Evolutionary conservation across 2,329 filamentous ascomycete species (phyloP), one percentile per base, ranked within the genome.

Genomic region (Aspergillus novofumigatus): DNA sequence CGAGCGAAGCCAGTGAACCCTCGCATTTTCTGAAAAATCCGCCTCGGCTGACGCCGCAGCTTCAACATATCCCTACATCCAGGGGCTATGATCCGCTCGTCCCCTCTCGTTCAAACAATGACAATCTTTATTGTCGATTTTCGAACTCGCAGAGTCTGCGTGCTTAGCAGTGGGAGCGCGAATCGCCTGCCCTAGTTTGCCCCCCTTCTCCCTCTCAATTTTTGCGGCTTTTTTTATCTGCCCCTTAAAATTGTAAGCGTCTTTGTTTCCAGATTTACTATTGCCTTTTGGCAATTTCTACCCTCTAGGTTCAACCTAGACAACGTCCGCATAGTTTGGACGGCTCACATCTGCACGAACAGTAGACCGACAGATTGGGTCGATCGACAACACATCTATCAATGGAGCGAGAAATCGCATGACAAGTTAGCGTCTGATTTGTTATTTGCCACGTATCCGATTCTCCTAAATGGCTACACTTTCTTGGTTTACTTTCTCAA

Each of bases 111-210:
- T 47, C 63, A 28, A 57, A 57, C n/a, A 65, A 65, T 49, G 50
- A 53, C 14, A 56, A 55, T 28, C 52, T 64, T 10, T 75, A 75
- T 58, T 58, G 62, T 52, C 70, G 74, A 45, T 72, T 73, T 55
- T 67, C 69, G 35, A 70, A 63, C 49, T 65, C 69, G 41, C 72
- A 71, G 55, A 68, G 72, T 54, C 58, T 76, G 20, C 74, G 74
- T 61, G 67, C 69, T 58, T 74, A 66, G 56, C 49, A 32, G 11
- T 25, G 44, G 23, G 11, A 25, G 21, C 21, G 20, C n/a, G 4
- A 23, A n/a, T 57, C 32, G 4, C 32, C 4, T 17, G 32, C 32
- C 11, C 11, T 29, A 11, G 9, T 11, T 10, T 29, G 56, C 61
- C 60, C 56, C 21, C 57, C 65, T 66, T 59, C 57, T 67, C 65